Evolutionary conservation across 164 flowering plant species (phyloP).

Genomic region (Chimonanthus praecox): DNA sequence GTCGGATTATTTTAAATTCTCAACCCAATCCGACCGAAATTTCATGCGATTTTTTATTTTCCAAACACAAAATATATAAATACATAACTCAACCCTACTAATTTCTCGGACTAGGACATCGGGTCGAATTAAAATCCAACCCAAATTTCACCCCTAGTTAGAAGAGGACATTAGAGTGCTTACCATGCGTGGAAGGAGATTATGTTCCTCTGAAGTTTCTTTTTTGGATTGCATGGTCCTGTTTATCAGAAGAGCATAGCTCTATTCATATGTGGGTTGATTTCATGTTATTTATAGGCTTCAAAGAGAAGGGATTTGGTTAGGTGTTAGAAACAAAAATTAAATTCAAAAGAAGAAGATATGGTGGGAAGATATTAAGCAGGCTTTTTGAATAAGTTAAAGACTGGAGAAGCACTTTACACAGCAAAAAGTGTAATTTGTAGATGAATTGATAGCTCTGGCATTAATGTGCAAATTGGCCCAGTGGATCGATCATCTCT

Average conservation of each 20-base stretch:
- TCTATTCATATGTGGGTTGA: background rate
- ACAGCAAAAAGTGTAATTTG: background rate
- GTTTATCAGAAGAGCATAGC: background rate
- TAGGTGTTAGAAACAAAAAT: background rate
- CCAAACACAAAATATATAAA: no score
- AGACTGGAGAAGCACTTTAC: background rate
- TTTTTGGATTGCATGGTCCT: background rate
- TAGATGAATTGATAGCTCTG: background rate
- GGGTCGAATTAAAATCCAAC: no score
- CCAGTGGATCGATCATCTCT: background rate
- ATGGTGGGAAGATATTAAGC: background rate
- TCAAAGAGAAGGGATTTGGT: background rate
- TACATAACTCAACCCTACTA: no score
- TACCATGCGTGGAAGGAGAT: constrained; percentile 1
- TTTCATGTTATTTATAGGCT: background rate
- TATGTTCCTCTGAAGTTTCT: background rate
- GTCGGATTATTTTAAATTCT: no score
- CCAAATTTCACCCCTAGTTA: no score
- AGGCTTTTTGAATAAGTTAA: background rate
- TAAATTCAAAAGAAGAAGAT: background rate
- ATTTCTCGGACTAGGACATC: no score
- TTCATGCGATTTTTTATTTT: no score
- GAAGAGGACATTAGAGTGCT: no score
- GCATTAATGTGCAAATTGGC: constrained; percentile 2
- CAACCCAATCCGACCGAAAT: no score